Evolutionary conservation across 2,329 filamentous ascomycete species (phyloP).

Genomic region (Paramyrothecium roridum): DNA sequence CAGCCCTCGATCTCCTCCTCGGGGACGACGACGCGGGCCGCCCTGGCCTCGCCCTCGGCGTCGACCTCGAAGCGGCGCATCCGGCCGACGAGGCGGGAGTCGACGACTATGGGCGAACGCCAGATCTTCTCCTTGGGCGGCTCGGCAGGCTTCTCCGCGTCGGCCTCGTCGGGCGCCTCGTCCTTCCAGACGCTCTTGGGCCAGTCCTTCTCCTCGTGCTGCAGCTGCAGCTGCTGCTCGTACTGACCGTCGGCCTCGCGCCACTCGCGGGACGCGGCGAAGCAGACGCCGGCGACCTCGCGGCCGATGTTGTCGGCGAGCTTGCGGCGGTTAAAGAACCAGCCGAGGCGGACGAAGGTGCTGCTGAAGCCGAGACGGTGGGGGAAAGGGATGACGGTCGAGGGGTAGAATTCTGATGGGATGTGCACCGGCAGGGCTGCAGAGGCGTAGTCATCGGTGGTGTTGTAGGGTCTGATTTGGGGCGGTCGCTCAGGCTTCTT

Average conservation of each 20-base stretch:
- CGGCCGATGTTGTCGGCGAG: constrained; percentile 87
- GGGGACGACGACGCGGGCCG: constrained; percentile 57
- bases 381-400: constrained; percentile 71
- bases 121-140: constrained; percentile 67
- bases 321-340: constrained; percentile 80
- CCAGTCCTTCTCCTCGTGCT: constrained; percentile 77
- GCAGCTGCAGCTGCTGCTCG: constrained; percentile 53
- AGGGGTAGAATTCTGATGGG: constrained; percentile 71
- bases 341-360: constrained; percentile 80
- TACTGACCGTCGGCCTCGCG: constrained; percentile 33
- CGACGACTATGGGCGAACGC: constrained; percentile 70
- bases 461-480: constrained; percentile 72
- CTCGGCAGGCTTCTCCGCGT: constrained; percentile 35
- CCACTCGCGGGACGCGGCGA: constrained; percentile 56
- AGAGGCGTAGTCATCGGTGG: constrained; percentile 66
- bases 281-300: constrained; percentile 80
- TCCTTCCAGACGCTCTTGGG: constrained; percentile 71
- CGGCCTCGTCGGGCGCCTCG: constrained; percentile 29
- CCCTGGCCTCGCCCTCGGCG: constrained; percentile 67
- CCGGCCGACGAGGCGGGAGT: constrained; percentile 69
- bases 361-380: constrained; percentile 91
- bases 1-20: constrained; percentile 69
- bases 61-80: constrained; percentile 78
- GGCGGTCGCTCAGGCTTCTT: constrained; percentile 55
- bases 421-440: constrained; percentile 62